Evolutionary conservation across 805 yeast species (phyloP).

Genomic region (Ogataea populi-albae): DNA sequence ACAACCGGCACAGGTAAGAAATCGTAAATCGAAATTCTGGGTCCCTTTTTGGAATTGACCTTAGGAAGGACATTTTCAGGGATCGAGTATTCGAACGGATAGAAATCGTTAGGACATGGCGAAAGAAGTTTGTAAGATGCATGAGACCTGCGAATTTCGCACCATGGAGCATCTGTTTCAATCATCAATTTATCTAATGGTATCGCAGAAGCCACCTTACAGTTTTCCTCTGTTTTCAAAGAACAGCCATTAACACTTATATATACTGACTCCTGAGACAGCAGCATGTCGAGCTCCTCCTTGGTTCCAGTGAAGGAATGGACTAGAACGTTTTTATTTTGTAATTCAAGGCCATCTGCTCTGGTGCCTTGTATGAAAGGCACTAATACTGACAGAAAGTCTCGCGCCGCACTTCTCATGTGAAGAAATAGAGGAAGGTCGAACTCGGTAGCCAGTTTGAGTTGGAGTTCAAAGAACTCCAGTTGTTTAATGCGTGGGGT

Average conservation of each 20-base stretch:
- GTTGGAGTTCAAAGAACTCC: slow-evolving; percentile 66
- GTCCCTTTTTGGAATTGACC: slow-evolving; percentile 18
- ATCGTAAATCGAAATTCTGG: slow-evolving; percentile 39
- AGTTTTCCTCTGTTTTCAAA: slow-evolving; percentile 69
- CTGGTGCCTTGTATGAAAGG: slow-evolving; percentile 56
- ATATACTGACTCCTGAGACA: slow-evolving; percentile 54
- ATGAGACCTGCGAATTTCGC: slow-evolving; percentile 85
- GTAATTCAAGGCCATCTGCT: slow-evolving; percentile 25
- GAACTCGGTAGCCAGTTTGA: slow-evolving; percentile 58
- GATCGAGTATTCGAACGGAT: slow-evolving; percentile 38
- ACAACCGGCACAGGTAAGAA: slow-evolving; percentile 59
- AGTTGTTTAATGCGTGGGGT: slow-evolving; percentile 67
- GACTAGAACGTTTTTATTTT: slow-evolving; percentile 66
- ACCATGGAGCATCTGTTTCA: slow-evolving; percentile 99
- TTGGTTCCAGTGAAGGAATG: slow-evolving; percentile 91
- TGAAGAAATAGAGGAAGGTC: slow-evolving; percentile 82
- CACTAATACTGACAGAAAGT: slow-evolving; percentile 60
- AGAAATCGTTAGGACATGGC: slow-evolving; percentile 53
- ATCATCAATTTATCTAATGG: slow-evolving; percentile 72
- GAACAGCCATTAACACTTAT: slow-evolving; percentile 95
- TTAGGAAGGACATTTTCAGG: slow-evolving; percentile 11
- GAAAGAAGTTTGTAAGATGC: slow-evolving; percentile 62
- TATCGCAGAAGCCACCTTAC: slow-evolving; percentile 60
- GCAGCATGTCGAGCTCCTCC: slow-evolving; percentile 56
- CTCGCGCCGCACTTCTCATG: slow-evolving; percentile 82